These are phyloP conservation scores for Mycena kentingensis DNA, from an alignment of 768 basidiomycete species.

Conservation along the genomic window DNA sequence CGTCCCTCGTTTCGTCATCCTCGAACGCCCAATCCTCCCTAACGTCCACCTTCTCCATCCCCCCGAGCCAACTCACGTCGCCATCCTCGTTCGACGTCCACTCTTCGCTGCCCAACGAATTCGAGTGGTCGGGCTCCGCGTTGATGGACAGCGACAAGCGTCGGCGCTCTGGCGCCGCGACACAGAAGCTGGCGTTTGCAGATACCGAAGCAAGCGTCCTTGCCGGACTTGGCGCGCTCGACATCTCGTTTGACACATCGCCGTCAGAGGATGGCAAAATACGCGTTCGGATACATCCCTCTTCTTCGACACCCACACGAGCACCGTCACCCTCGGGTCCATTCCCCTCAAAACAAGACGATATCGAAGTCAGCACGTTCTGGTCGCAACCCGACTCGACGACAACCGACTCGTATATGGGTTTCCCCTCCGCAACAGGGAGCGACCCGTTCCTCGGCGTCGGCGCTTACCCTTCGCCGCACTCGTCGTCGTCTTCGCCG, in stretches of 20 bases:
- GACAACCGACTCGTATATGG: conserved; percentile 36
- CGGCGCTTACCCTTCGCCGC: conserved; percentile 42
- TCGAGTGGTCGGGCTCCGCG: conserved; percentile 51
- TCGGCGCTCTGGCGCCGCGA: conserved; percentile 35
- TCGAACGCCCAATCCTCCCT: conserved; percentile 46
- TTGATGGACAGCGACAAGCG: conserved; percentile 50
- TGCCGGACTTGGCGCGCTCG: conserved; percentile 55
- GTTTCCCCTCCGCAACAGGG: conserved; percentile 35
- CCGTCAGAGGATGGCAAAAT: conserved; percentile 69
- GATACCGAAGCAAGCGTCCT: conserved; percentile 51
- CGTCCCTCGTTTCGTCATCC: conserved; percentile 70
- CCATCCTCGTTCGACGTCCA: conserved; percentile 51
- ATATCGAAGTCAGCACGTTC: conserved; percentile 25
- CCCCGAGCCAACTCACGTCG: conserved; percentile 47
- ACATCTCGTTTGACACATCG: conserved; percentile 73
- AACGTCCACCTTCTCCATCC: conserved; percentile 58
- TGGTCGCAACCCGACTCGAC: conserved; percentile 25
- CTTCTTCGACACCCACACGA: conserved; percentile 47
- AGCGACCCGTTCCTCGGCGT: conserved; percentile 64
- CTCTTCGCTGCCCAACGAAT: conserved; percentile 51
- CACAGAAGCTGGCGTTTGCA: conserved; percentile 60
- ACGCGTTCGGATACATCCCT: conserved; percentile 70
- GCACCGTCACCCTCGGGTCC: conserved; percentile 35
- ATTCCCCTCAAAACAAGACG: conserved; percentile 18
- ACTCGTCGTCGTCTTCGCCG: conserved; percentile 36